Evolutionary conservation across 179 eudicot species (phyloP), one percentile per base, ranked within the genome.

Genomic region (Drosera spatulata): DNA sequence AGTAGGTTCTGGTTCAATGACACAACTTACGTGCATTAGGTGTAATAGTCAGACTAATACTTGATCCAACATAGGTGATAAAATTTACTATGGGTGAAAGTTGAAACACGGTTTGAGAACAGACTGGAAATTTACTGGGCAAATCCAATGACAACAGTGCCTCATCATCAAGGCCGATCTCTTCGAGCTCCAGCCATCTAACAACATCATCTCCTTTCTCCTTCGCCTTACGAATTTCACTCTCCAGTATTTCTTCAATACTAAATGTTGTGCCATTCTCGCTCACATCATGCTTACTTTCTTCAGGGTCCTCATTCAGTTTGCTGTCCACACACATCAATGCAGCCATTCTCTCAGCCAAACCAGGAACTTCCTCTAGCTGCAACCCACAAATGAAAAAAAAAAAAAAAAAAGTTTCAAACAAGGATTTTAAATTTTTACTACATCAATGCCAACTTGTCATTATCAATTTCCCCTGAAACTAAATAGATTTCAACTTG

Each of bases 111-210:
- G 33, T 22, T 22, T 22, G 33, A 63, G 55, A 3, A 71, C 87
- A 52, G 66, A 94, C 99, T 58, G 94, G 99, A 70, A 88, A 90
- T 85, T 81, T 94, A 61, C 73, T 65, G 47, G 99, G 86, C 73
- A 94, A 72, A 73, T 75, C 86, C 68, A 94, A 84, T 7, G 83
- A 82, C 57, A 79, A 62, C 33, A 94, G 74, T 69, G 58, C 69
- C 55, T 62, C 72, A 69, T 90, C 99, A 58, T 90, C 86, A 33
- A 94, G 78, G 43, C 76, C 81, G 50, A 94, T 82, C 61, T 77
- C 97, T 65, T 94, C 99, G 53, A 94, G 94, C 73, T 94, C 99
- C 78, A 94, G 67, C 99, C 99, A 94, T 65, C 75, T 79, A 56
- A 84, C 72, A 13, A 76, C 67, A 57, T 60, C 82, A 69, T 49